These are phyloP conservation scores for Cyanidiococcus yangmingshanensis DNA, from an alignment of 23 red algal species.

Conservation along the genomic window DNA sequence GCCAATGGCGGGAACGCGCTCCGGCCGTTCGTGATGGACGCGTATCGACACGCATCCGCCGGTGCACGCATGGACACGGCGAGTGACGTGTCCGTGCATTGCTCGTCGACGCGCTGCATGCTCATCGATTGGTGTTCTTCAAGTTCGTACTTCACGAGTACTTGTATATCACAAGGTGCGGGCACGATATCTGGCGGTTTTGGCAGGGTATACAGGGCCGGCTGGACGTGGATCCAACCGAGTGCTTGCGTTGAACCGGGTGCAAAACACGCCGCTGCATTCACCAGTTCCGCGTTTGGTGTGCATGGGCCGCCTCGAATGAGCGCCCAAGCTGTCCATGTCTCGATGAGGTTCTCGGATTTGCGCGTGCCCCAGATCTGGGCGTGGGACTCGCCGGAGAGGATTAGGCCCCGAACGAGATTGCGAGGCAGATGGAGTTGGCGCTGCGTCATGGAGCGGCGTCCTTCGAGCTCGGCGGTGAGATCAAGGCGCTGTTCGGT, in stretches of 20 bases:
- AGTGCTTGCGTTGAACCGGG: background rate
- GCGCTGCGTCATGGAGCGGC: too few relatives aligned
- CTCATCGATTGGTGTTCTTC: background rate
- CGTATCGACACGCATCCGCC: too few relatives aligned
- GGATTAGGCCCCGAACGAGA: background rate
- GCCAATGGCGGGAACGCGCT: too few relatives aligned
- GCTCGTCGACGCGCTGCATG: too few relatives aligned
- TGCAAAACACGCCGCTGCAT: background rate
- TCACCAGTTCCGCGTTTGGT: background rate
- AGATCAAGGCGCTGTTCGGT: background rate
- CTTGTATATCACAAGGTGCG: background rate
- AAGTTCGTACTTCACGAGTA: background rate
- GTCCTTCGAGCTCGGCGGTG: background rate
- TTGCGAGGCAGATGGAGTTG: background rate
- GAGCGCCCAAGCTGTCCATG: background rate
- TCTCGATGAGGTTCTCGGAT: background rate
- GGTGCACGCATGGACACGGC: too few relatives aligned
- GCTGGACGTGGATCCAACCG: background rate
- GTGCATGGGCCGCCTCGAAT: background rate
- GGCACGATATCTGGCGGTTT: background rate
- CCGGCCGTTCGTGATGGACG: too few relatives aligned
- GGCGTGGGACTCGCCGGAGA: background rate
- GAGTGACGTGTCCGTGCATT: too few relatives aligned
- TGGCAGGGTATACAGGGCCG: background rate
- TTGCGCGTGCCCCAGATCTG: background rate